phyloP scores from a whole-genome alignment of 176 grass and related monocot genomes.

The Oryza glumipatula region DNA sequence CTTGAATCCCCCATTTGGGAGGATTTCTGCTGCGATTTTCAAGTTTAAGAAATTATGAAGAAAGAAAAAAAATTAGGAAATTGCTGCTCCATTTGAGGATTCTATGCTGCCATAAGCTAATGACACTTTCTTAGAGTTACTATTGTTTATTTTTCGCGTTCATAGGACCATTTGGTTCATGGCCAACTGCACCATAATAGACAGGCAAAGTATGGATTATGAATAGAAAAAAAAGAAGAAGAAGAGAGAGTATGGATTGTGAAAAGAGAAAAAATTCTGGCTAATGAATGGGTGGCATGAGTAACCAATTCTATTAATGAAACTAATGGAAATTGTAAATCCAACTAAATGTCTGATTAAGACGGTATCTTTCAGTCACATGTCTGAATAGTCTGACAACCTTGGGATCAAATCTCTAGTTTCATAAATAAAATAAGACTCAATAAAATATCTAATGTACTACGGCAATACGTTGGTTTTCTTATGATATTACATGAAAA shows the following conservation, averaged over 20 bases:
- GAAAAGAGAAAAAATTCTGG: not conserved
- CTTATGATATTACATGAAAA: not conserved
- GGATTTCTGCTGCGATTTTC: not conserved
- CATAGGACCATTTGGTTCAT: not conserved
- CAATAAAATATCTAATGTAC: not conserved
- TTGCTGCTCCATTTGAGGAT: not conserved
- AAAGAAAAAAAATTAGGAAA: not conserved
- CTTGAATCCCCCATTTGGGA: not conserved
- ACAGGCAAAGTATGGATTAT: not conserved
- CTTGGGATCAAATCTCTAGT: not conserved
- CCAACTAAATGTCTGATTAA: not conserved
- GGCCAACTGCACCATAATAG: not conserved
- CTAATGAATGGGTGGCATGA: not conserved
- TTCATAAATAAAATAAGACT: not conserved
- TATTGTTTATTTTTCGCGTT: not conserved
- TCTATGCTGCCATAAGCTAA: not conserved
- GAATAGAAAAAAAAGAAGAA: no score
- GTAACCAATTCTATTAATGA: not conserved
- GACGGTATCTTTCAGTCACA: not conserved
- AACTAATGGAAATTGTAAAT: not conserved
- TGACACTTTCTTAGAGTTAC: not conserved
- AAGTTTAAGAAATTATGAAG: not conserved
- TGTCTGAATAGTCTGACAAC: conserved; percentile 1
- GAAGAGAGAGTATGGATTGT: no score
- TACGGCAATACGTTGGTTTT: no score